Conservation (phyloP, 2,329 filamentous ascomycete genomes). For the Cercospora nicotianae region DNA sequence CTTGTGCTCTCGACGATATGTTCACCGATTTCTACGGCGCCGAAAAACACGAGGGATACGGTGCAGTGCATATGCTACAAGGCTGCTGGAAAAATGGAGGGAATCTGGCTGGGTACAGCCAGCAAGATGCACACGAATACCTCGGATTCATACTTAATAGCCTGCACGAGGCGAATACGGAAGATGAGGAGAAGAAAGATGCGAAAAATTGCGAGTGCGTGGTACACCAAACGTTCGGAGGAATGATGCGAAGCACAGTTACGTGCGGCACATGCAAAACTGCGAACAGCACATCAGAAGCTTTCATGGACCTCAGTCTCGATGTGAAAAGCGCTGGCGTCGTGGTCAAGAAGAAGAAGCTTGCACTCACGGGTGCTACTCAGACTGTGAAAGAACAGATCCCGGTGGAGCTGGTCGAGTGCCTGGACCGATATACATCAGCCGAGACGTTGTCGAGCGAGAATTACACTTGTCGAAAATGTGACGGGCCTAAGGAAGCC, state of each 20-base stretch:
- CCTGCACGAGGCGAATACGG: slow-evolving; percentile 74
- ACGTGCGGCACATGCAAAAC: slow-evolving; percentile 87
- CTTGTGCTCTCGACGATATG: slow-evolving; percentile 62
- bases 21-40: slow-evolving; percentile 65
- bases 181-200: slow-evolving; percentile 36
- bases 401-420: slow-evolving; percentile 53
- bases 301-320: slow-evolving; percentile 85
- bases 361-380: slow-evolving; percentile 50
- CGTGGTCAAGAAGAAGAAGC: slow-evolving; percentile 61
- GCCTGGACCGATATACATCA: slow-evolving; percentile 83
- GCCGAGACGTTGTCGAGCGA: slow-evolving; percentile 72
- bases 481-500: slow-evolving; percentile 71
- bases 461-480: slow-evolving; percentile 83
- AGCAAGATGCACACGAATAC: slow-evolving; percentile 96
- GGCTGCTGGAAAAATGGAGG: slow-evolving; percentile 79
- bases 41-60: slow-evolving; percentile 84
- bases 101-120: slow-evolving; percentile 78
- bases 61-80: slow-evolving; percentile 82
- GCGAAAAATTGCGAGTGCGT: slow-evolving; percentile 72
- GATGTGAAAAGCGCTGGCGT: slow-evolving; percentile 66
- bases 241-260: slow-evolving; percentile 84
- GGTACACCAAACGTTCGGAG: slow-evolving; percentile 91
- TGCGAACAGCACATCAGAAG: slow-evolving; percentile 78
- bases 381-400: slow-evolving; percentile 37
- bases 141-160: slow-evolving; percentile 94